These are phyloP conservation scores for Blepharisma stoltei DNA, from an alignment of 73 alveolate genomes.

Conservation along the genomic window DNA sequence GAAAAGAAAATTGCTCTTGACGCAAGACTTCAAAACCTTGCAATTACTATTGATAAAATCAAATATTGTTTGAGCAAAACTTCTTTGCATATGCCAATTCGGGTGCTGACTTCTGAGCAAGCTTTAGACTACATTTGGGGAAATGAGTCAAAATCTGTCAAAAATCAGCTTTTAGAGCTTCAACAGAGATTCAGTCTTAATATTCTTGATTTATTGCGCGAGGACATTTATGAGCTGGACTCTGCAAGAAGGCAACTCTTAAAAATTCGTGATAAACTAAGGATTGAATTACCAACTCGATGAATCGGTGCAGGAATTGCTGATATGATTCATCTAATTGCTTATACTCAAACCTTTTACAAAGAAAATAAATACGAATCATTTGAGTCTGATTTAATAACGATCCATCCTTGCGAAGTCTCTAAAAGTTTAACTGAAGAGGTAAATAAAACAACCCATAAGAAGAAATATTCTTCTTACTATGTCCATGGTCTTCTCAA, in stretches of 20 bases:
- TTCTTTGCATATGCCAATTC: neutral
- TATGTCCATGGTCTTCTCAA: neutral
- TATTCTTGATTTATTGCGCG: neutral
- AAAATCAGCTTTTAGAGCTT: neutral
- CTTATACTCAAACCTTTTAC: neutral
- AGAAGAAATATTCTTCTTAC: neutral
- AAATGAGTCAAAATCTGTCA: neutral
- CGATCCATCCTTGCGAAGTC: neutral
- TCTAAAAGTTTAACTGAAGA: neutral
- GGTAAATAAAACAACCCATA: neutral
- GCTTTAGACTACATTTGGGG: slow-evolving; percentile 5
- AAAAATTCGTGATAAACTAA: slow-evolving; percentile 2
- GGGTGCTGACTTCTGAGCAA: neutral
- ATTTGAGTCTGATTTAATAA: neutral
- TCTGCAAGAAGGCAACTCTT: neutral
- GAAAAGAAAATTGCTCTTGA: slow-evolving; percentile 24
- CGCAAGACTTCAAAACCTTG: slow-evolving; percentile 45
- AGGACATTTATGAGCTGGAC: neutral
- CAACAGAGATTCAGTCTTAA: neutral
- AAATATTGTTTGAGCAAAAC: slow-evolving; percentile 33
- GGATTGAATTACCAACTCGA: neutral
- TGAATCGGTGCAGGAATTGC: slow-evolving; percentile 8
- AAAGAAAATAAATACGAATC: neutral
- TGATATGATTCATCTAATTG: slow-evolving; percentile 14
- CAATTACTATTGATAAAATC: slow-evolving; percentile 47